Evolutionary conservation across 768 basidiomycete species (phyloP).

Genomic region (Amylocystis lapponica): DNA sequence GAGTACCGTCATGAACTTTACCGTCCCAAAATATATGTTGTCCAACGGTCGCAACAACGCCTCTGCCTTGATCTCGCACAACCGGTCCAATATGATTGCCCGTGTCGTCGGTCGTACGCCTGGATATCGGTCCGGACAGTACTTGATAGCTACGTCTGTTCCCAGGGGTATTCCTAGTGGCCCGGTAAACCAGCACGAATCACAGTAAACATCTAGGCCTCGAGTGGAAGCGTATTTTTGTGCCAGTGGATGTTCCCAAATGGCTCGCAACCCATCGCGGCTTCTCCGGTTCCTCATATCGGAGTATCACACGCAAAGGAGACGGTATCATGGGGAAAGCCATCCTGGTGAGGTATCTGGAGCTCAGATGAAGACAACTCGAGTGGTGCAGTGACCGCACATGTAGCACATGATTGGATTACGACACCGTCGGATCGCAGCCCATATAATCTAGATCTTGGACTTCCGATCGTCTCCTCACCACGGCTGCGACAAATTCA

Average conservation of each 20-base stretch:
- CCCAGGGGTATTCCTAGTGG: slow-evolving; percentile 77
- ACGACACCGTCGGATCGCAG: no score
- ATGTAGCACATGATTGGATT: no score
- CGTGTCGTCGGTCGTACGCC: slow-evolving; percentile 67
- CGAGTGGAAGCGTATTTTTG: slow-evolving; percentile 49
- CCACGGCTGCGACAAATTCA: no score
- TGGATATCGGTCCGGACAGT: slow-evolving; percentile 67
- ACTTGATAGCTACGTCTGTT: slow-evolving; percentile 92
- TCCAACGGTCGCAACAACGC: slow-evolving; percentile 63
- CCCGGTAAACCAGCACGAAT: slow-evolving; percentile 1
- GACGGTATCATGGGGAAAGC: no score
- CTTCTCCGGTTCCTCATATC: no score
- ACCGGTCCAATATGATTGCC: slow-evolving; percentile 69
- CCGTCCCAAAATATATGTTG: slow-evolving; percentile 74
- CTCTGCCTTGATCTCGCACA: slow-evolving; percentile 78
- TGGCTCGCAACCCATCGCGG: slow-evolving; percentile 85
- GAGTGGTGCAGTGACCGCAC: no score
- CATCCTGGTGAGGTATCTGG: no score
- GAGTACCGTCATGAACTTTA: slow-evolving; percentile 75
- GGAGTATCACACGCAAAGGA: no score
- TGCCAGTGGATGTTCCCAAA: slow-evolving; percentile 92
- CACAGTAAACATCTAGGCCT: neutral
- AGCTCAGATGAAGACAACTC: no score
- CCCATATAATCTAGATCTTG: no score
- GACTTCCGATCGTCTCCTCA: no score